Conservation (phyloP, 768 basidiomycete genomes). For the Lactifluus volemus region DNA sequence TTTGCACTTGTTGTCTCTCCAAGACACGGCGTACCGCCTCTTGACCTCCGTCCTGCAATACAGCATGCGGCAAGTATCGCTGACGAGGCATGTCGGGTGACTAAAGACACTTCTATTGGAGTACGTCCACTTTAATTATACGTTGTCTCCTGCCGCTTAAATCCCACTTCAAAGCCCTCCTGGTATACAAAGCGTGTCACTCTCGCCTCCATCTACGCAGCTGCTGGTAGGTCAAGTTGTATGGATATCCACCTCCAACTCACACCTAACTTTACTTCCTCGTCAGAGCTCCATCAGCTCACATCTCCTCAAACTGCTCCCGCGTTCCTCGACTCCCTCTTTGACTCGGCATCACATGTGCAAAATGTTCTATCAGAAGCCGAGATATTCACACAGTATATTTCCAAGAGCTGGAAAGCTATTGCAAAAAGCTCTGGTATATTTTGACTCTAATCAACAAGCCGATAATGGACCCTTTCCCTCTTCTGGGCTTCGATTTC, state of each 20-base stretch:
- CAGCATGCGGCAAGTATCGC: constrained; percentile 55
- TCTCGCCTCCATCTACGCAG: constrained; percentile 57
- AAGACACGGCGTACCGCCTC: constrained; percentile 35
- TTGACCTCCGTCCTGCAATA: constrained; percentile 54
- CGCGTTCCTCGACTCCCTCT: constrained; percentile 56
- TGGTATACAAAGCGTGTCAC: constrained; percentile 70
- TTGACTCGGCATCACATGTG: constrained; percentile 39
- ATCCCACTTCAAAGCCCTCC: constrained; percentile 36
- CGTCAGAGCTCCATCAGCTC: constrained; percentile 69
- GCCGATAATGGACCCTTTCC: not conserved
- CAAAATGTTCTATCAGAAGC: constrained; percentile 45
- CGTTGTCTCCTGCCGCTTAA: not conserved
- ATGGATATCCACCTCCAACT: not conserved
- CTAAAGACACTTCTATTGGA: constrained; percentile 46
- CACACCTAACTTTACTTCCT: not conserved
- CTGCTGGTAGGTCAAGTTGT: constrained; percentile 42
- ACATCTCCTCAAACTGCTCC: constrained; percentile 60
- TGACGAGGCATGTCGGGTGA: constrained; percentile 57
- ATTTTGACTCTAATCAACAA: constrained; percentile 24
- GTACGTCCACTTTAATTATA: constrained; percentile 31
- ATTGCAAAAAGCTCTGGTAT: constrained; percentile 63
- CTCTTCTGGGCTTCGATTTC: not conserved
- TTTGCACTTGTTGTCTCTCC: constrained; percentile 61
- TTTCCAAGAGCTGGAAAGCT: constrained; percentile 61
- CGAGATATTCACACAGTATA: constrained; percentile 47